Base-by-base conservation (phyloP, 768 basidiomycete species). In the Lactarius deliciosus region DNA sequence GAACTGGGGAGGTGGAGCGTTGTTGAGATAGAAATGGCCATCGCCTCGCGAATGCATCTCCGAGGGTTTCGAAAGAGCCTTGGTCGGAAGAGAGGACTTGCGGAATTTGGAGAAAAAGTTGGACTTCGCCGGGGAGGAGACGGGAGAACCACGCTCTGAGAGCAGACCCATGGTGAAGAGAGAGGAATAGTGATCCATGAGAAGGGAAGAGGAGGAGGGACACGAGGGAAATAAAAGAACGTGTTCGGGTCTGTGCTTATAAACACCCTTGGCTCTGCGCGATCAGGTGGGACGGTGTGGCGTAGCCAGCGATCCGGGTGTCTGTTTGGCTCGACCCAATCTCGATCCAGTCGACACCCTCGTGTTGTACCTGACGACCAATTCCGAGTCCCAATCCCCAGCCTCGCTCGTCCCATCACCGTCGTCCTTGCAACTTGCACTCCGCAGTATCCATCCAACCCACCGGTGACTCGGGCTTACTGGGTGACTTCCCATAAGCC, bases 81-180 rank as follows among this genome's bases (percentile, higher is more conserved):
- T 47, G 7, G 60, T 62, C 7, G 70, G 68, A 10, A 70, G 68
- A 5, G 70, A 70, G 3, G 68, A 61, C 59, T 70, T 70, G 68
- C 70, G 70, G 22, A 66, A 69, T 47, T 65, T 65, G 54, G 34
- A 63, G 40, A 70, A 65, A 30, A 63, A 6, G 25, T 45, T 61
- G 36, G 61, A 43, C 9, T 56, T 54, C 4, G 38, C 5, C 11
- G 70, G 64, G 5, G 68, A 63, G 36, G 56, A 22, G 4, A 60
- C 64, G 18, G 70, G 70, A 15, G 70, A 65, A 10, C 25, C 50
- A 13, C 64, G 54, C 45, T 70, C 70, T 2, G 70, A 69, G 58
- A 69, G 68, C 0, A 70, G 64, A 38, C 70, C 70, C 58, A 62
- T 28, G 1, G 70, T 70, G 59, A 70, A 70, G 34, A 70, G 64